Conservation (phyloP, 2,329 filamentous ascomycete species). For the Paracoccidioides brasiliensis region DNA sequence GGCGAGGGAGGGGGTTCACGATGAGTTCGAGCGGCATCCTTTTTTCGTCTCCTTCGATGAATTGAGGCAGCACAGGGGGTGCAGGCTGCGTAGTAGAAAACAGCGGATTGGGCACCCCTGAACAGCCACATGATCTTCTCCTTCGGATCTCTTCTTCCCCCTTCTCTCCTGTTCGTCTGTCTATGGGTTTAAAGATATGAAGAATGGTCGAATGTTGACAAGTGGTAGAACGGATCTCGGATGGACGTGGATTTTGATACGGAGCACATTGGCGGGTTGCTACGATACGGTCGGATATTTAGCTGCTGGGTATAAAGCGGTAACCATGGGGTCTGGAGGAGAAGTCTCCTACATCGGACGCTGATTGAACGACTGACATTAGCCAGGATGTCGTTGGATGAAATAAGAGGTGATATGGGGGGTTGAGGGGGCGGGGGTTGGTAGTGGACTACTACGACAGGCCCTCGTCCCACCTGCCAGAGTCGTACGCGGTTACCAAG, state of each 20-base stretch:
- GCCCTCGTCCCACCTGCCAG: no score
- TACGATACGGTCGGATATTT: neutral
- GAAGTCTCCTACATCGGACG: no score
- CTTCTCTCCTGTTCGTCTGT: neutral
- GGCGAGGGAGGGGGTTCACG: slow-evolving; percentile 52
- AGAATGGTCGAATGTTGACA: neutral
- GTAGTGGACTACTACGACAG: no score
- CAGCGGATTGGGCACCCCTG: slow-evolving; percentile 36
- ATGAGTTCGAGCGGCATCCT: slow-evolving; percentile 55
- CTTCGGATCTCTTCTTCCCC: neutral
- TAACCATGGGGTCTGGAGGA: no score
- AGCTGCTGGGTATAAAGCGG: no score
- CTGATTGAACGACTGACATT: no score
- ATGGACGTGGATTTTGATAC: neutral
- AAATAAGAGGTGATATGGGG: no score
- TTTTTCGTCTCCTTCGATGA: slow-evolving; percentile 56
- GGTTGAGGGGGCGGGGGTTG: no score
- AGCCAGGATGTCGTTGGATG: no score
- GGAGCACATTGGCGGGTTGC: neutral
- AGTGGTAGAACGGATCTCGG: neutral
- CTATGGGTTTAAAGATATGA: neutral
- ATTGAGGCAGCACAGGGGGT: slow-evolving; percentile 54
- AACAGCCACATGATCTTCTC: slow-evolving; percentile 32
- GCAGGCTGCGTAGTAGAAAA: slow-evolving; percentile 38
- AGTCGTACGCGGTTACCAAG: no score